phyloP scores from a whole-genome alignment of 2,329 filamentous ascomycete species.

The Venturia nashicola region DNA sequence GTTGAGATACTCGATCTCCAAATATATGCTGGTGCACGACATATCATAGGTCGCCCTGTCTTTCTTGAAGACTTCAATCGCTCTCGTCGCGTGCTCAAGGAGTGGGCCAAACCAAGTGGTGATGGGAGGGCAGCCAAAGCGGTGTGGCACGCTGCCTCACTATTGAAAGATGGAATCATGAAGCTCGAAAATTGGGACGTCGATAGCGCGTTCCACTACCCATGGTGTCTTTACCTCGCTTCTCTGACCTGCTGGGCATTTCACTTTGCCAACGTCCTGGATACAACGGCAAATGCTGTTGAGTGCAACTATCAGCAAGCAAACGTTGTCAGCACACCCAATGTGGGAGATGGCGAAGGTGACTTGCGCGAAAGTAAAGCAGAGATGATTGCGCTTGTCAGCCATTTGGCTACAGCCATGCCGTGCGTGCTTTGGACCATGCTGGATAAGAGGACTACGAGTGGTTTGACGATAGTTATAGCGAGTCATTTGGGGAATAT shows the following conservation, averaged over 20 bases:
- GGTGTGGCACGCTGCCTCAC: constrained; percentile 40
- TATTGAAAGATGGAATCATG: constrained; percentile 38
- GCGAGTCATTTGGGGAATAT: constrained; percentile 43
- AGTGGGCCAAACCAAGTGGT: constrained; percentile 27
- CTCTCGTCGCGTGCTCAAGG: constrained; percentile 39
- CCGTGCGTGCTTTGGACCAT: constrained; percentile 23
- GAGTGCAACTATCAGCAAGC: neutral
- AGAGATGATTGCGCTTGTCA: constrained; percentile 35
- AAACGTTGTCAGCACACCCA: neutral
- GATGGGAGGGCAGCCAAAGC: constrained; percentile 28
- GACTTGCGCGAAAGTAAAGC: constrained; percentile 21
- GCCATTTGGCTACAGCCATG: constrained; percentile 27
- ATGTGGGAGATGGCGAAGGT: neutral
- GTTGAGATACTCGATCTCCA: constrained; percentile 50
- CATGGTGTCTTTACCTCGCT: constrained; percentile 50
- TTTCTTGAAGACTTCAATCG: constrained; percentile 37
- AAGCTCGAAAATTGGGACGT: constrained; percentile 39
- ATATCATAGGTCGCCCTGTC: constrained; percentile 46
- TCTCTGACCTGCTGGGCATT: constrained; percentile 48
- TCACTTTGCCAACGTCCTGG: constrained; percentile 29
- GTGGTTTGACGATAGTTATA: constrained; percentile 43
- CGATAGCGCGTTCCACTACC: constrained; percentile 46
- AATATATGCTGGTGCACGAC: constrained; percentile 46
- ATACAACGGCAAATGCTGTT: neutral
- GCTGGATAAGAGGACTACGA: constrained; percentile 36